Conservation (phyloP, 192 early-diverging fungal species). For the Coemansia erecta region DNA sequence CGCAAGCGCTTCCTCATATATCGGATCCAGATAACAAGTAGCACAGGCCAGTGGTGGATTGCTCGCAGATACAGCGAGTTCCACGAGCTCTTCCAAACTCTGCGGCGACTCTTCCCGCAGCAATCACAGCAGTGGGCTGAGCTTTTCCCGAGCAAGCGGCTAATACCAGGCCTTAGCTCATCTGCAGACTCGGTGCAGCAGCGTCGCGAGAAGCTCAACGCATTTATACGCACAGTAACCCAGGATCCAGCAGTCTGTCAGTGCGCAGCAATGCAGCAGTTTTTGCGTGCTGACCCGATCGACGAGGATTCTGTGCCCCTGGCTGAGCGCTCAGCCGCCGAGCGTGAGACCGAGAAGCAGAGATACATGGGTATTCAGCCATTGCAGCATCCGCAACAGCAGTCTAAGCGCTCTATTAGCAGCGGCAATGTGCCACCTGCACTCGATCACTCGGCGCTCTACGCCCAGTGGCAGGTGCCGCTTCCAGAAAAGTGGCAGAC, state of each 20-base stretch:
- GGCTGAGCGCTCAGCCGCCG: constrained; percentile 25
- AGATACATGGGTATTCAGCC: constrained; percentile 19
- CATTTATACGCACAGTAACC: constrained; percentile 32
- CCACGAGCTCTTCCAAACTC: constrained; percentile 34
- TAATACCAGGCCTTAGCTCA: constrained; percentile 34
- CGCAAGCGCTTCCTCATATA: constrained; percentile 48
- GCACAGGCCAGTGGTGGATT: constrained; percentile 45
- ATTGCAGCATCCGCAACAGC: constrained; percentile 16
- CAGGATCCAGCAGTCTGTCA: constrained; percentile 26
- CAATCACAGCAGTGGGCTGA: constrained; percentile 33
- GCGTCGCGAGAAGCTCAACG: constrained; percentile 43
- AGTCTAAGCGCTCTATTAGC: constrained; percentile 37
- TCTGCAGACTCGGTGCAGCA: constrained; percentile 44
- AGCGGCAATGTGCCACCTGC: constrained; percentile 21
- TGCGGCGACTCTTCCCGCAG: constrained; percentile 39
- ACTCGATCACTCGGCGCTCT: constrained; percentile 10
- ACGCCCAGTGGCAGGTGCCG: constrained; percentile 23
- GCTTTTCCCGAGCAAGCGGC: constrained; percentile 45
- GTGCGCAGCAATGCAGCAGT: constrained; percentile 31
- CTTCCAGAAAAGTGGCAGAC: constrained; percentile 18
- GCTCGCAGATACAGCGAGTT: constrained; percentile 49
- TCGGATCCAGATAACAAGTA: constrained; percentile 43
- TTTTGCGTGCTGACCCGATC: constrained; percentile 38
- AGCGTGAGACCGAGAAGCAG: constrained; percentile 11
- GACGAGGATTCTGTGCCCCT: constrained; percentile 32